Evolutionary conservation across 345 rosid genomes (phyloP).

Genomic region (Moricandia arvensis): DNA sequence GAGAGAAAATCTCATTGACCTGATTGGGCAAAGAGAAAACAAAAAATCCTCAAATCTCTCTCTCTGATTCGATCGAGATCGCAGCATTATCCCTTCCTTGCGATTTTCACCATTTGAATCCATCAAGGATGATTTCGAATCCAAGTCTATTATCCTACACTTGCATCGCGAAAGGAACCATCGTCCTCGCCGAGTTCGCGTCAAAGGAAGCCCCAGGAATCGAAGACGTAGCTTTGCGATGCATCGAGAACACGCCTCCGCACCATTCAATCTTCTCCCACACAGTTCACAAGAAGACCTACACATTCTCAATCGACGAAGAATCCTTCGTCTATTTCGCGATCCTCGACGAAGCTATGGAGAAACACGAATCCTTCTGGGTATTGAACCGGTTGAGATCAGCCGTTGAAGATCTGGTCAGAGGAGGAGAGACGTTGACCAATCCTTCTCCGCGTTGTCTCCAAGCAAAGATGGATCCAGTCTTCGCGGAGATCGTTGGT

Average conservation of each 20-base stretch:
- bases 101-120: background rate
- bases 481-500: constrained; percentile 52
- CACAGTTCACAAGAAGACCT: constrained; percentile 50
- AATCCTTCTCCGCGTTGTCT: constrained; percentile 43
- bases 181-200: constrained; percentile 60
- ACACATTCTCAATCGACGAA: constrained; percentile 60
- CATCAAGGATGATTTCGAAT: constrained; percentile 54
- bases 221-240: constrained; percentile 49
- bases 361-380: constrained; percentile 49
- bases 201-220: constrained; percentile 57
- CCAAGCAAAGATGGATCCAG: constrained; percentile 51
- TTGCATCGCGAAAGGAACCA: constrained; percentile 65
- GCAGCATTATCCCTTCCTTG: constrained; percentile 21
- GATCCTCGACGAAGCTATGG: constrained; percentile 46
- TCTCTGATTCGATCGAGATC: constrained; percentile 5
- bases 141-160: constrained; percentile 56
- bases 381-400: constrained; percentile 55
- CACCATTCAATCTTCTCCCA: constrained; percentile 75
- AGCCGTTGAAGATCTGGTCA: constrained; percentile 44
- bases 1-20: constrained; percentile 7
- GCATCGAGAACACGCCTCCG: constrained; percentile 67
- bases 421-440: constrained; percentile 37
- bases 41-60: background rate
- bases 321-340: constrained; percentile 62
- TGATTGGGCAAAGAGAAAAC: background rate